A percentile compares a stretch with the other conserved stretches of the same genome.
These are phyloP conservation scores for Sicyos edulis DNA, from an alignment of 306 rosid species.

Conservation along the genomic window DNA sequence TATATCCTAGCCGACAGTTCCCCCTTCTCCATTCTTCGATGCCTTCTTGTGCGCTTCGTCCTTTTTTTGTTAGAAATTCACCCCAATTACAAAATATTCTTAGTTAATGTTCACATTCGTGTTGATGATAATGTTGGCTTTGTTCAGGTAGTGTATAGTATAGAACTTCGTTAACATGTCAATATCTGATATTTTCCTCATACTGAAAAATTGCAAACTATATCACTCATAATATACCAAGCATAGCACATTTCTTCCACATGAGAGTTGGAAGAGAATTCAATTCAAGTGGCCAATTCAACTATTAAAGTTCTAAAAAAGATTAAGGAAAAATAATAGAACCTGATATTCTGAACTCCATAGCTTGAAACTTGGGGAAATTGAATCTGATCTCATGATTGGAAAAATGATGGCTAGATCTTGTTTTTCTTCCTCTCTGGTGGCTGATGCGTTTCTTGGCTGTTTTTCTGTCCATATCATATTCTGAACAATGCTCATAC, in stretches of 20 bases:
- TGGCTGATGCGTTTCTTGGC: background rate
- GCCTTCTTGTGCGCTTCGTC: too few relatives aligned
- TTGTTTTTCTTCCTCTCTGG: background rate
- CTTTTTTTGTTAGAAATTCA: too few relatives aligned
- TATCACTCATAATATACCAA: too few relatives aligned
- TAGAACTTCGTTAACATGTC: too few relatives aligned
- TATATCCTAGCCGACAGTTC: too few relatives aligned
- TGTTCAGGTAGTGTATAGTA: too few relatives aligned
- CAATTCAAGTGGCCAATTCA: background rate
- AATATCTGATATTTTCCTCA: too few relatives aligned
- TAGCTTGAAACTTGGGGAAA: background rate
- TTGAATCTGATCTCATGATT: background rate
- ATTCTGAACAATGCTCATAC: background rate
- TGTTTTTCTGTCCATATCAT: background rate
- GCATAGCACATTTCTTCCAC: background rate
- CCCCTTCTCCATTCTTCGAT: too few relatives aligned
- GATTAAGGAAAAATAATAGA: background rate
- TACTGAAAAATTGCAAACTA: too few relatives aligned
- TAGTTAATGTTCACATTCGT: too few relatives aligned
- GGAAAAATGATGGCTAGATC: background rate
- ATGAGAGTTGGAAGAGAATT: background rate
- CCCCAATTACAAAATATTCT: too few relatives aligned
- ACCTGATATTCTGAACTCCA: conserved; percentile 9
- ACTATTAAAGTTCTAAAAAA: background rate
- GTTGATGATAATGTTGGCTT: too few relatives aligned